A percentile compares a stretch with the other conserved stretches of the same genome.
These are phyloP conservation scores for Blastobotrys elegans DNA, from an alignment of 1,139 yeast species.

Conservation along the genomic window DNA sequence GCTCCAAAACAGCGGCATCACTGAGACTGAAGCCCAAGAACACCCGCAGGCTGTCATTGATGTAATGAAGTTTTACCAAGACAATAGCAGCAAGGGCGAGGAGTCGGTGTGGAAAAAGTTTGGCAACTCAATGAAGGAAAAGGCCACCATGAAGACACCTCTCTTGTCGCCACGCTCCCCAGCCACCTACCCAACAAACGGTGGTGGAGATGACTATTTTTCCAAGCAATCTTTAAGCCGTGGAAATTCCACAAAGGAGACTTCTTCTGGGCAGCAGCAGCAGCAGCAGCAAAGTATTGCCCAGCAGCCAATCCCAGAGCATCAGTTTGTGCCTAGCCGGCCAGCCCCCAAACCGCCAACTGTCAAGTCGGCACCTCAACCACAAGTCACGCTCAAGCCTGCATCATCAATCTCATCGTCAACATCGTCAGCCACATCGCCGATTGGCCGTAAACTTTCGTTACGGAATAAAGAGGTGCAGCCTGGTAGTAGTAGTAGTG, in stretches of 20 bases:
- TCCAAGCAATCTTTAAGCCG: slow-evolving; percentile 21
- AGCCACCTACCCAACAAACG: slow-evolving; percentile 8
- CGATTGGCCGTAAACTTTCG: slow-evolving; percentile 4
- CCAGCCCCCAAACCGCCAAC: slow-evolving; percentile 29
- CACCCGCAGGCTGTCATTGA: slow-evolving; percentile 95
- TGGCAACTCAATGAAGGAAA: slow-evolving; percentile 33
- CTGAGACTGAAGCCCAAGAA: slow-evolving; percentile 76
- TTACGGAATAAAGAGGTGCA: not conserved
- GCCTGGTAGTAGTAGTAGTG: not conserved
- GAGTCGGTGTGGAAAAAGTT: slow-evolving; percentile 73
- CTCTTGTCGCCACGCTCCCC: slow-evolving; percentile 20
- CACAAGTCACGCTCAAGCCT: not conserved
- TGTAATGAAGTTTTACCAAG: slow-evolving; percentile 83
- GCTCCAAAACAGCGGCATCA: slow-evolving; percentile 79
- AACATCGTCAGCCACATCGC: not conserved
- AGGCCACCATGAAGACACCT: slow-evolving; percentile 1
- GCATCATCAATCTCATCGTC: not conserved
- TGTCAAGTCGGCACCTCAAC: not conserved
- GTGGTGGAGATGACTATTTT: slow-evolving; percentile 18
- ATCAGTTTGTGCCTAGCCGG: slow-evolving; percentile 24
- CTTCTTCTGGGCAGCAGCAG: slow-evolving; percentile 12
- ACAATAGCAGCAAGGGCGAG: slow-evolving; percentile 59
- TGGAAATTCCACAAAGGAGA: slow-evolving; percentile 1
- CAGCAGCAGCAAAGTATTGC: not conserved
- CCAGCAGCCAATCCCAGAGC: slow-evolving; percentile 6